Evolutionary conservation across 1,139 yeast genomes (phyloP).

Genomic region (Yamadazyma buinensis): DNA sequence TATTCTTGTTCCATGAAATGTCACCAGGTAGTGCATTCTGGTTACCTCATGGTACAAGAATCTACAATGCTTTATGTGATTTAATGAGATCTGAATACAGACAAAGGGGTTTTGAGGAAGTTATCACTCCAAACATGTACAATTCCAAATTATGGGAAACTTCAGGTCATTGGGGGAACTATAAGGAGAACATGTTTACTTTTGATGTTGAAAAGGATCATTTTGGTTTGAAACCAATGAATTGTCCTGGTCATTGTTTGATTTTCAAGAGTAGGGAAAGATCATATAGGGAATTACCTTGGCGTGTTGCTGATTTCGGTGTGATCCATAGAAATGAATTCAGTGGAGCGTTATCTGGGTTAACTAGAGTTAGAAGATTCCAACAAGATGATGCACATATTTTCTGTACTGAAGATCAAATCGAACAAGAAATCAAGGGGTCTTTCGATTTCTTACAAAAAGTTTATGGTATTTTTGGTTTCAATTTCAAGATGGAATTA

Average conservation of each 20-base stretch:
- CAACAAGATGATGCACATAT: slow-evolving; percentile 99
- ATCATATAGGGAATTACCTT: slow-evolving; percentile 90
- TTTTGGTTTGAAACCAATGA: slow-evolving; percentile 94
- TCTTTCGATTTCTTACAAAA: slow-evolving; percentile 76
- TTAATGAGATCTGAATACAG: slow-evolving; percentile 79
- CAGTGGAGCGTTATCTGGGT: slow-evolving; percentile 79
- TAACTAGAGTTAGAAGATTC: slow-evolving; percentile 95
- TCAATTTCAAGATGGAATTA: slow-evolving; percentile 83
- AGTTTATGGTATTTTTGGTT: slow-evolving; percentile 81
- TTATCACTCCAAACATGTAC: slow-evolving; percentile 96
- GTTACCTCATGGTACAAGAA: slow-evolving; percentile 98
- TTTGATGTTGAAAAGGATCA: slow-evolving; percentile 90
- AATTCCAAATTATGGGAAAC: slow-evolving; percentile 95
- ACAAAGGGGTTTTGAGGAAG: slow-evolving; percentile 94
- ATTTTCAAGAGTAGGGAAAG: slow-evolving; percentile 84
- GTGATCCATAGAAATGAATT: slow-evolving; percentile 94
- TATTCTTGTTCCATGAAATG: slow-evolving; percentile 91
- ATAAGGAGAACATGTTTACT: slow-evolving; percentile 95
- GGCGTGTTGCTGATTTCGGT: slow-evolving; percentile 96
- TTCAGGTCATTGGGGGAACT: slow-evolving; percentile 98
- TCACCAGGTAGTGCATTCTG: slow-evolving; percentile 98
- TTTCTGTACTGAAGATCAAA: slow-evolving; percentile 88
- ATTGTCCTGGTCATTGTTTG: slow-evolving; percentile 97
- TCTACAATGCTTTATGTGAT: slow-evolving; percentile 79
- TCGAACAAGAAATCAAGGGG: slow-evolving; percentile 73